Conservation (phyloP, 345 rosid genomes). For the Pistacia integerrima region DNA sequence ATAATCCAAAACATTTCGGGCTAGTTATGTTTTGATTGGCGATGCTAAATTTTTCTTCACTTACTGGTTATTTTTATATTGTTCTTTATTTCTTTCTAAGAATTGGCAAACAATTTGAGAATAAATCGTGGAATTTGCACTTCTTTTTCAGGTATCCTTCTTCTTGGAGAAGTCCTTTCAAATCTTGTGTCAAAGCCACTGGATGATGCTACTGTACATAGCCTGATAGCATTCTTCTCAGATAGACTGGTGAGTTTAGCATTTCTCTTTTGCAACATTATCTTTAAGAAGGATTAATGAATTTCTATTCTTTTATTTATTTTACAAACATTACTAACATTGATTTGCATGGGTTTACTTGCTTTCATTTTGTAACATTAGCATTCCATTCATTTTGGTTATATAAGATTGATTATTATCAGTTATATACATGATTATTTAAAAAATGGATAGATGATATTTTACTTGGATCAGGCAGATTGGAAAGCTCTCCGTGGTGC, state of each 20-base stretch:
- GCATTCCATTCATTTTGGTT: neutral
- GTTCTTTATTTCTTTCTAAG: neutral
- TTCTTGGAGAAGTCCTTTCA: conserved; percentile 70
- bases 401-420: neutral
- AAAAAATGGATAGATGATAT: conserved; percentile 31
- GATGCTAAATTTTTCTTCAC: neutral
- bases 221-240: conserved; percentile 63
- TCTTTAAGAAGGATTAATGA: neutral
- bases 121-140: conserved; percentile 7
- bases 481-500: conserved; percentile 92
- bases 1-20: no score
- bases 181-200: conserved; percentile 58
- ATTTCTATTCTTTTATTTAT: neutral
- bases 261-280: conserved; percentile 14
- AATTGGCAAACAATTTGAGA: neutral
- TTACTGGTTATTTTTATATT: neutral
- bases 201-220: conserved; percentile 53
- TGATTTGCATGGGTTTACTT: neutral
- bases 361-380: neutral
- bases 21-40: neutral
- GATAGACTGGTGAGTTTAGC: conserved; percentile 74
- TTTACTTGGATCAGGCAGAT: conserved; percentile 71
- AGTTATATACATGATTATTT: conserved; percentile 8
- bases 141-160: conserved; percentile 63
- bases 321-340: neutral